Percentiles rank a stretch among this genome's conserved stretches.
Conservation (phyloP, 208 protist genomes). For the Leishmania turanica region DNA sequence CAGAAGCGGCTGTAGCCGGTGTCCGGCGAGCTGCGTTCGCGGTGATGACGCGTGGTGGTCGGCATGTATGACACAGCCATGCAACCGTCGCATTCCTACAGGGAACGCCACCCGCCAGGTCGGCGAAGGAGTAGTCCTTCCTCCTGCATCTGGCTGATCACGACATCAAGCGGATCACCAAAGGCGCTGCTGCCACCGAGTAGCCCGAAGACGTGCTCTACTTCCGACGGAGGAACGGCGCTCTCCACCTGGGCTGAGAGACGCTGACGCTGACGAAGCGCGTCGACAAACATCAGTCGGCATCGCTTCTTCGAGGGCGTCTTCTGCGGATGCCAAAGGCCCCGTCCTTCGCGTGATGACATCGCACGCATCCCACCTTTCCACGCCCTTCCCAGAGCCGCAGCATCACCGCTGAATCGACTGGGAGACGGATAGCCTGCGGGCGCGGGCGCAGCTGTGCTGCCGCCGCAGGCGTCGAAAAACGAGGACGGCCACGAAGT, state of each 20-base stretch:
- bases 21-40: neutral
- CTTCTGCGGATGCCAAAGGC: neutral
- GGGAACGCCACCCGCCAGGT: constrained; percentile 42
- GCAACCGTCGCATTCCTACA: neutral
- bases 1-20: neutral
- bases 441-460: neutral
- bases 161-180: constrained; percentile 46
- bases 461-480: neutral
- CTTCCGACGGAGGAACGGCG: constrained; percentile 22
- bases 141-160: constrained; percentile 64
- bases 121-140: constrained; percentile 60
- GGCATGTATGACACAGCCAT: neutral
- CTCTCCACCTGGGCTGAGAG: neutral
- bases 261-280: constrained; percentile 19
- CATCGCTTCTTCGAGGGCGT: constrained; percentile 34
- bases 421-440: neutral
- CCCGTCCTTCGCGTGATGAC: neutral
- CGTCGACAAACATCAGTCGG: constrained; percentile 21
- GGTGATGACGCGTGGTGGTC: neutral
- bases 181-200: constrained; percentile 48
- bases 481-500: neutral
- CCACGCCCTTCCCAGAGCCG: neutral
- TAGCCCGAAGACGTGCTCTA: constrained; percentile 35
- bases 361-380: neutral
- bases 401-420: constrained; percentile 9